Percentiles rank a stretch among this genome's conserved stretches.
phyloP scores from a whole-genome alignment of 768 basidiomycete species.

The Xanthoconium stramineum region DNA sequence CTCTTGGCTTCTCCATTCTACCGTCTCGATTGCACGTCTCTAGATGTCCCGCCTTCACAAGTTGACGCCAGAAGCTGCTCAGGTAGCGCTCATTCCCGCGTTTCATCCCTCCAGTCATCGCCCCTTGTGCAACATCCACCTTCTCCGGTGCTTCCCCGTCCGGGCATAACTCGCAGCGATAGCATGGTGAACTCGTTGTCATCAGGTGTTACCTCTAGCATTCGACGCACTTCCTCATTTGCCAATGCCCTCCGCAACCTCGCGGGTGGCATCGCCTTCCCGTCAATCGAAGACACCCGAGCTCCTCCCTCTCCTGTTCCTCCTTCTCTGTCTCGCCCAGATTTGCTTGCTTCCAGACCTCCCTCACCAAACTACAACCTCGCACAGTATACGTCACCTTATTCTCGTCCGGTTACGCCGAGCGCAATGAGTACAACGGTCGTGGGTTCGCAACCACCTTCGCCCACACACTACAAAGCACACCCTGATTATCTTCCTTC shows the following conservation, averaged over 20 bases:
- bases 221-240: constrained; percentile 78
- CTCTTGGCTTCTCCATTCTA: constrained; percentile 88
- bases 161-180: constrained; percentile 53
- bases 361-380: constrained; percentile 78
- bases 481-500: constrained; percentile 62
- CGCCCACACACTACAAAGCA: constrained; percentile 32
- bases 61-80: constrained; percentile 33
- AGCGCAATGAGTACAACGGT: constrained; percentile 20
- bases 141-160: constrained; percentile 46
- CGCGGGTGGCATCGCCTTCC: constrained; percentile 70
- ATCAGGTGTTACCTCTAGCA: constrained; percentile 60
- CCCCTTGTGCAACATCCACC: constrained; percentile 42
- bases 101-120: constrained; percentile 51
- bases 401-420: constrained; percentile 54
- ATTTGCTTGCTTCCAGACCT: constrained; percentile 52
- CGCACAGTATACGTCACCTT: constrained; percentile 75
- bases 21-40: constrained; percentile 62
- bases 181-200: constrained; percentile 61
- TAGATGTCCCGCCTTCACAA: constrained; percentile 47
- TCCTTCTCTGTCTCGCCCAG: constrained; percentile 21
- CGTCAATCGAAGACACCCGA: constrained; percentile 53
- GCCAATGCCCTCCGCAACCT: constrained; percentile 71
- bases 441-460: constrained; percentile 28
- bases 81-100: constrained; percentile 37
- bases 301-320: constrained; percentile 34